Evolutionary conservation across 2,329 filamentous ascomycete genomes (phyloP), one percentile per base, ranked within the genome.

Genomic region (Sporothrix sp.): DNA sequence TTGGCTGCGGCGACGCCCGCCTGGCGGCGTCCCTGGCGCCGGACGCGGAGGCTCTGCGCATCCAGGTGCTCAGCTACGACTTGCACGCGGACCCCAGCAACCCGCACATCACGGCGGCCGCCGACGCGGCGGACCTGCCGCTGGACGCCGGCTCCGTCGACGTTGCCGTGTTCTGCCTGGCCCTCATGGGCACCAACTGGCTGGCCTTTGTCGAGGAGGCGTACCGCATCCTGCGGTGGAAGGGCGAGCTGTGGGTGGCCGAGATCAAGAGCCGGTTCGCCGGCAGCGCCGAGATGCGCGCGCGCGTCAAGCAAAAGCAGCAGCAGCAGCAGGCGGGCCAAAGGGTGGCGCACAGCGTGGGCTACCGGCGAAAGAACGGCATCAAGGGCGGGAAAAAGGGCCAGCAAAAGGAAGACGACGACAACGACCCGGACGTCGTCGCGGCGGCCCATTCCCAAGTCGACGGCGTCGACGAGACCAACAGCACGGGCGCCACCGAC

Each of bases 181-280:
- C 91, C 45, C 79, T 98, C 53, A 98, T 98, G 93, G 93, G 93
- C 62, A 98, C 93, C 50, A 98, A 98, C 70, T 98, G 93, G 91
- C 78, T 95, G 48, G 83, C 88, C 60, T 97, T 98, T 65, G 79
- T 98, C 61, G 93, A 97, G 68, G 93, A 98, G 70, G 91, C 91
- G 13, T 95, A 88, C 72, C 83, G 93, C 49, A 76, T 97, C 47
- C 76, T 98, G 55, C 84, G 88, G 62, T 90, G 89, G 78, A 91
- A 93, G 63, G 93, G 93, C 58, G 93, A 98, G 72, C 81, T 95
- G 49, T 98, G 93, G 93, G 79, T 98, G 47, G 87, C 88, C 43
- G 93, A 98, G 70, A 96, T 98, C 68, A 97, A 97, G 71, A 87
- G 81, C 57, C 85, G 93, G 28, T 97, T 98, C 63, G 82, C 67